Percentiles rank a stretch among this genome's conserved stretches.
Evolutionary conservation across 1,139 yeast species (phyloP).

Genomic region (Nakaseomyces nivariensis): DNA sequence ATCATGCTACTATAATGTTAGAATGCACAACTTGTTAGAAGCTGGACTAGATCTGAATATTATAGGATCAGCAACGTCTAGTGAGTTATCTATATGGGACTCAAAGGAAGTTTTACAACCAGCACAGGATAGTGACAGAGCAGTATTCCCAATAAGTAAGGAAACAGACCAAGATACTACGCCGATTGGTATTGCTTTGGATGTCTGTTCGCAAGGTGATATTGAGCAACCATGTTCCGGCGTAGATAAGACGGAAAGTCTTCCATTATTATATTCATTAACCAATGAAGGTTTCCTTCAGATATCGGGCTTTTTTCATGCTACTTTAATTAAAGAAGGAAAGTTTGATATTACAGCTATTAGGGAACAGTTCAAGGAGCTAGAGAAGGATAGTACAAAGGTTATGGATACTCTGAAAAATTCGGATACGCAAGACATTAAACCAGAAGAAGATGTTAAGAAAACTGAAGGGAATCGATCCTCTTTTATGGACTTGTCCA

Average conservation of each 20-base stretch:
- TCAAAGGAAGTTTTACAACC: slow-evolving; percentile 32
- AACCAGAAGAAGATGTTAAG: neutral
- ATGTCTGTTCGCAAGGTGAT: slow-evolving; percentile 37
- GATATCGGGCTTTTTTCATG: slow-evolving; percentile 57
- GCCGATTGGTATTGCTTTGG: slow-evolving; percentile 60
- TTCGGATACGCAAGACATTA: slow-evolving; percentile 1
- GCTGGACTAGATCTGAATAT: slow-evolving; percentile 32
- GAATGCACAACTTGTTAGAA: slow-evolving; percentile 38
- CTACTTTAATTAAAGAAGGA: slow-evolving; percentile 35
- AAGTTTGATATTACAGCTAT: slow-evolving; percentile 17
- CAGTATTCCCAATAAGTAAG: slow-evolving; percentile 60
- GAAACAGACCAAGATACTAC: slow-evolving; percentile 58
- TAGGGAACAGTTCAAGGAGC: neutral
- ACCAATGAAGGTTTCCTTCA: slow-evolving; percentile 53
- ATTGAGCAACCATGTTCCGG: slow-evolving; percentile 49
- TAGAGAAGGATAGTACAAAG: neutral
- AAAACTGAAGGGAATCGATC: neutral
- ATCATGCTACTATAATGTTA: slow-evolving; percentile 39
- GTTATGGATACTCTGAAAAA: slow-evolving; percentile 9
- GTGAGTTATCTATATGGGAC: slow-evolving; percentile 43
- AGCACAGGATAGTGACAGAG: slow-evolving; percentile 58
- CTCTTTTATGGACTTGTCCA: neutral
- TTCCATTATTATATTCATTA: slow-evolving; percentile 56
- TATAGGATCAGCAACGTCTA: slow-evolving; percentile 51
- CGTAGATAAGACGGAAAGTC: slow-evolving; percentile 44